Evolutionary conservation across 257 asterid species (phyloP).

Genomic region (Rubia yunnanensis): DNA sequence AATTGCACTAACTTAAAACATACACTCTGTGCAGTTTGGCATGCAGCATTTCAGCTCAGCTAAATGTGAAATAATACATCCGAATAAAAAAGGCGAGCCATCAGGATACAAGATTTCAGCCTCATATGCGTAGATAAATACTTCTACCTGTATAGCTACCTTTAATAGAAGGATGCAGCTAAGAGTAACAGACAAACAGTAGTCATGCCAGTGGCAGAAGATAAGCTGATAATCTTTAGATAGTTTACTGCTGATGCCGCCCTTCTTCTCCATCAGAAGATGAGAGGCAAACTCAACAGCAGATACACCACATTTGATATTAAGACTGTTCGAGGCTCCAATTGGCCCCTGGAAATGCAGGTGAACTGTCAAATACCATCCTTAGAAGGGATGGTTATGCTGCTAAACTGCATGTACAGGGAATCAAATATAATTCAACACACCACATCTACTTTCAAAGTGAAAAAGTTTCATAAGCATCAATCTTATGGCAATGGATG

Average conservation of each 20-base stretch:
- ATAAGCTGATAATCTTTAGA: conserved; percentile 8
- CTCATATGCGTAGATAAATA: not conserved
- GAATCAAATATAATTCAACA: conserved; percentile 1
- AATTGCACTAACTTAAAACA: not conserved
- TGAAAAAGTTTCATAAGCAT: not conserved
- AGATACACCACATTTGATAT: conserved; percentile 13
- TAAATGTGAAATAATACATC: no score
- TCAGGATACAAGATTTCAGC: not conserved
- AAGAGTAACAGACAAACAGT: not conserved
- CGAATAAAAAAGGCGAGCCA: not conserved
- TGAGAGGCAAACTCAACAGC: conserved; percentile 21
- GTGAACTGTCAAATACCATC: conserved; percentile 17
- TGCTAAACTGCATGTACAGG: conserved; percentile 9
- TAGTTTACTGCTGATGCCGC: conserved; percentile 13
- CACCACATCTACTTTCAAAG: not conserved
- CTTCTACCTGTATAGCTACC: not conserved
- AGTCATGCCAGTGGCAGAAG: conserved; percentile 10
- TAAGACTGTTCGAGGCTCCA: conserved; percentile 19
- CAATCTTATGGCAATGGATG: not conserved
- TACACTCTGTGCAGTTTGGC: no score
- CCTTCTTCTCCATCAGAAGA: conserved; percentile 17
- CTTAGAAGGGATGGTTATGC: conserved; percentile 9
- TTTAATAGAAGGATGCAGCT: conserved; percentile 5
- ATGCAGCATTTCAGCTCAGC: no score
- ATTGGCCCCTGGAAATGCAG: conserved; percentile 26